Evolutionary conservation across 1,284 basidiomycete genomes (phyloP), one percentile per base, ranked within the genome.

Genomic region (Blastosporella zonata): DNA sequence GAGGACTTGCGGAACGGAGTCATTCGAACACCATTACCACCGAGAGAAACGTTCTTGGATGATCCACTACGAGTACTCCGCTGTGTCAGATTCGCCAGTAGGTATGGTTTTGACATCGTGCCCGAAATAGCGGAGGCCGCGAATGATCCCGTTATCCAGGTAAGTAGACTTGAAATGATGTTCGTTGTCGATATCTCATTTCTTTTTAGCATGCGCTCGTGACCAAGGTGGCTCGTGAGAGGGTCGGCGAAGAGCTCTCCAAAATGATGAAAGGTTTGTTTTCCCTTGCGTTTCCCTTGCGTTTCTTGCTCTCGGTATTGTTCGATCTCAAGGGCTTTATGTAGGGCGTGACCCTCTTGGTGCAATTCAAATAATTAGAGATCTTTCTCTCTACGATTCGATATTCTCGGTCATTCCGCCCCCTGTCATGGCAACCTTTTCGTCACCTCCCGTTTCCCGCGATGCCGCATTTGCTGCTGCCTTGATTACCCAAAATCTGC

Each of bases 1-100:
- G 67, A 80, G 10, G 97, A 99, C 68, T 72, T 99, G 1, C 73
- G 75, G n/a, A 69, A 75, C 22, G 89, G 90, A 0, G 73, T 93
- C 29, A 87, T 98, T 37, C 79, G 97, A 12, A 99, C 97, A 1
- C 97, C 97, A 0, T 69, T 99, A 13, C 75, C 90, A 2, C 91
- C 97, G 0, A 69, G 74, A 52, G 82, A 93, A 62, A 99, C 97
- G 0, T 99, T 99, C 63, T 70, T 82, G 28, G 97, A 99, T 59
- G 97, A 99, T 64, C 97, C 97, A 2, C 70, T 99, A 6, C 84
- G 97, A 2, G 84, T 99, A 9, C 71, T 99, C 27, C 83, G 97
- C 28, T 95, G 93, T 56, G 72, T 99, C 13, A 77, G 97, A 47
- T 99, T 99, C 65, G 87, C 95, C 0, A 92, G 90, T 59, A 78